Evolutionary conservation across 164 flowering plant genomes (phyloP).

Genomic region (Dillenia turbinata): DNA sequence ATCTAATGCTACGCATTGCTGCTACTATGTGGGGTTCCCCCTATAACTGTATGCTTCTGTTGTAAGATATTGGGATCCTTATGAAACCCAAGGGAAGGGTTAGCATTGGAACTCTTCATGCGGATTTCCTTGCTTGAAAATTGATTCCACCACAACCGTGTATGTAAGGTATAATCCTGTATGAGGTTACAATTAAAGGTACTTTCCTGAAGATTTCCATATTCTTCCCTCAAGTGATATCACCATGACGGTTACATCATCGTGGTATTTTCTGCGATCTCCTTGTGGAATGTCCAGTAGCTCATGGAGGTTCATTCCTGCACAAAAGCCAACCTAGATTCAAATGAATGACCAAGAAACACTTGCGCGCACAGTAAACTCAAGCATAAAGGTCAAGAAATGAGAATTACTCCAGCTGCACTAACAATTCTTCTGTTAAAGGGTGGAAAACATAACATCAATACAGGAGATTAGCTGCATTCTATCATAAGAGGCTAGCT

Average conservation of each 20-base stretch:
- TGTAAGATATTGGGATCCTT: conserved; percentile 8
- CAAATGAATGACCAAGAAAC: too few species aligned
- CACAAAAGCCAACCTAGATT: conserved; percentile 12
- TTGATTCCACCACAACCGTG: neutral
- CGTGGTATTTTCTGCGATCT: conserved; percentile 96
- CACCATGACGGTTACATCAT: conserved; percentile 97
- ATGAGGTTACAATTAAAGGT: conserved; percentile 32
- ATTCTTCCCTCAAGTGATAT: conserved; percentile 96
- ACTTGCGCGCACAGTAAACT: too few species aligned
- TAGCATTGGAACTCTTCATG: conserved; percentile 5
- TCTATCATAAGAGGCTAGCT: too few species aligned
- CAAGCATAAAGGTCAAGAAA: too few species aligned
- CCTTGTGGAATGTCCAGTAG: conserved; percentile 97
- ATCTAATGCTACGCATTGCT: conserved; percentile 17
- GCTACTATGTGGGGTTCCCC: conserved; percentile 11
- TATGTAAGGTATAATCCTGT: neutral
- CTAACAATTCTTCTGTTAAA: too few species aligned
- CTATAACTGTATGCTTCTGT: conserved; percentile 7
- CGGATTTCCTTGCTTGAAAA: conserved; percentile 7
- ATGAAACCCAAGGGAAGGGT: conserved; percentile 22
- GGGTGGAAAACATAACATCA: too few species aligned
- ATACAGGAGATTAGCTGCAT: too few species aligned
- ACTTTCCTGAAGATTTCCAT: conserved; percentile 97
- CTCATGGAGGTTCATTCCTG: conserved; percentile 95
- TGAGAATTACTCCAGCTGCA: too few species aligned